A percentile compares a stretch with the other conserved stretches of the same genome.
These are phyloP conservation scores for Caryopteris hybrid DNA, from an alignment of 305 asterid species.

Conservation along the genomic window DNA sequence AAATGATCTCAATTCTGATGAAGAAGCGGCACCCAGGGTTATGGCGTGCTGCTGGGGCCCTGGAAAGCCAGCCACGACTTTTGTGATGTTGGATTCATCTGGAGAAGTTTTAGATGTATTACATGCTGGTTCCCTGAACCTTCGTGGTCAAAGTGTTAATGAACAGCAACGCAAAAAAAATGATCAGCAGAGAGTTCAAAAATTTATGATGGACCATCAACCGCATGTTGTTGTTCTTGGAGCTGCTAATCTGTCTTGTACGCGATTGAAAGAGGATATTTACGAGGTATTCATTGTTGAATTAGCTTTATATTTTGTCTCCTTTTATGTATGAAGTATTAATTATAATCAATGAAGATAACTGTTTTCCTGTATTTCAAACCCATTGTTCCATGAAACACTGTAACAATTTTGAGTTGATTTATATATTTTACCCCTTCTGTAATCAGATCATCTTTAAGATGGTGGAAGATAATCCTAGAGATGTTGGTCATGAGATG, in stretches of 20 bases:
- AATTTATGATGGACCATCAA: slow-evolving; percentile 98
- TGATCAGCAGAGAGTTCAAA: slow-evolving; percentile 94
- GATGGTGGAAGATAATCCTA: slow-evolving; percentile 98
- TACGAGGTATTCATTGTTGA: slow-evolving; percentile 61
- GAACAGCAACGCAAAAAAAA: slow-evolving; percentile 90
- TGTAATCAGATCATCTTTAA: slow-evolving; percentile 79
- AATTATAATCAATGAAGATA: too few species aligned
- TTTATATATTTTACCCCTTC: slow-evolving; percentile 15
- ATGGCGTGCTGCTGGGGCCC: slow-evolving; percentile 99
- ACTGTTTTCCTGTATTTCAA: background rate
- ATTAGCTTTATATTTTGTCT: background rate
- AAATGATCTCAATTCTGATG: slow-evolving; percentile 69
- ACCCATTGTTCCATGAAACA: background rate
- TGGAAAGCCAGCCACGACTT: slow-evolving; percentile 94
- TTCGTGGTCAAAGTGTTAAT: slow-evolving; percentile 83
- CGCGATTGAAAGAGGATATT: slow-evolving; percentile 87
- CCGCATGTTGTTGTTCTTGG: slow-evolving; percentile 92
- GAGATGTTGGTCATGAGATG: slow-evolving; percentile 96
- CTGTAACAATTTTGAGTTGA: background rate
- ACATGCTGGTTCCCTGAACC: slow-evolving; percentile 77
- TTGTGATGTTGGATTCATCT: slow-evolving; percentile 95
- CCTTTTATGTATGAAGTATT: background rate
- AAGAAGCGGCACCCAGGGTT: slow-evolving; percentile 88
- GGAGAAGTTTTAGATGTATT: slow-evolving; percentile 92
- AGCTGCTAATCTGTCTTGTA: slow-evolving; percentile 91